Percentiles rank a stretch among this genome's conserved stretches.
These are phyloP conservation scores for Babesia sp. DNA, from an alignment of 169 alveolate species.

Conservation along the genomic window DNA sequence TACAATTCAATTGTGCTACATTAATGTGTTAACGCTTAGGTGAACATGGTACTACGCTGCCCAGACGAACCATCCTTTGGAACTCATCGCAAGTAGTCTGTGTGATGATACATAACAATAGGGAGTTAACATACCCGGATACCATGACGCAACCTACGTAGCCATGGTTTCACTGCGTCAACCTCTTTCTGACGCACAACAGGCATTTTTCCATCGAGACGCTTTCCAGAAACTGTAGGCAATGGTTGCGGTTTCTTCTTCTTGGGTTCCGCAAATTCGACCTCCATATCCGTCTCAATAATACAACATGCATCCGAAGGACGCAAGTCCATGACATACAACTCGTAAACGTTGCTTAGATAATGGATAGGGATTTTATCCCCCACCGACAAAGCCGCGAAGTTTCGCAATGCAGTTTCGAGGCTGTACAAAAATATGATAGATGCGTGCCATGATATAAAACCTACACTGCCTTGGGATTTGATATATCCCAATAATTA, in stretches of 20 bases:
- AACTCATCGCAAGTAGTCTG: slow-evolving; percentile 77
- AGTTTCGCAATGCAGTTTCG: slow-evolving; percentile 89
- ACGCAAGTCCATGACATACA: slow-evolving; percentile 86
- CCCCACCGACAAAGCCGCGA: slow-evolving; percentile 90
- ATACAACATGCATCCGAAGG: slow-evolving; percentile 91
- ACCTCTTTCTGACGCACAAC: slow-evolving; percentile 3
- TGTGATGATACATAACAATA: neutral
- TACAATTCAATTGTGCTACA: neutral
- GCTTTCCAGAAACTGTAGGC: slow-evolving; percentile 31
- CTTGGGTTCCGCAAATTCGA: slow-evolving; percentile 84
- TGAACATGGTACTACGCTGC: slow-evolving; percentile 73
- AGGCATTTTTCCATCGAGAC: slow-evolving; percentile 61
- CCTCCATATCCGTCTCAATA: slow-evolving; percentile 93
- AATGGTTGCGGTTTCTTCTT: slow-evolving; percentile 1
- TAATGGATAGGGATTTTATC: slow-evolving; percentile 89
- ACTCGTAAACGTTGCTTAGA: slow-evolving; percentile 83
- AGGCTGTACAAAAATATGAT: slow-evolving; percentile 64
- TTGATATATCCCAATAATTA: slow-evolving; percentile 90
- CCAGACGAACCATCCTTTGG: slow-evolving; percentile 72
- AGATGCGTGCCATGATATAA: neutral
- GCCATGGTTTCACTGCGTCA: slow-evolving; percentile 66
- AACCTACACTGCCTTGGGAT: slow-evolving; percentile 91
- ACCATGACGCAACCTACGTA: slow-evolving; percentile 71
- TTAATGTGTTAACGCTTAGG: slow-evolving; percentile 49
- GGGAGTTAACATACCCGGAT: slow-evolving; percentile 60